Conservation (phyloP, 306 rosid genomes). For the Casuarina glauca region DNA sequence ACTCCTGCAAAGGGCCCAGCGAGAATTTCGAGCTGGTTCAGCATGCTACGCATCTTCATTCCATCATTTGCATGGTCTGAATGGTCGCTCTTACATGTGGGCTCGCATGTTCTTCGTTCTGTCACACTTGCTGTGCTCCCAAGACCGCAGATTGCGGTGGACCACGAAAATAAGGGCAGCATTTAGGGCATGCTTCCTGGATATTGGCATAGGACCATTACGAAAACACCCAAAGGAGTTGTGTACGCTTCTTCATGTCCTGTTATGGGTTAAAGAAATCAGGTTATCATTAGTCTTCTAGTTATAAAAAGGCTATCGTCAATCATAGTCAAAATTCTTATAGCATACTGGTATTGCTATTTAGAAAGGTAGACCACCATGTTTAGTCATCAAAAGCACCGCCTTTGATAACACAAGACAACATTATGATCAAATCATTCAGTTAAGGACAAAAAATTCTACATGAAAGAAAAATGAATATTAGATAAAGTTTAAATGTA, state of each 20-base stretch:
- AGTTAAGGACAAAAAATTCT: background rate
- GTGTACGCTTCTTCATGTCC: too few species aligned
- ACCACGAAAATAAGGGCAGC: conserved; percentile 9
- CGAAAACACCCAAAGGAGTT: background rate
- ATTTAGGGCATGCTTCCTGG: background rate
- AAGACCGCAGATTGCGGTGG: conserved; percentile 23
- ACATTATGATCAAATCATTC: too few species aligned
- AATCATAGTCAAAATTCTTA: too few species aligned
- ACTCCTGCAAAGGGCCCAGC: conserved; percentile 14
- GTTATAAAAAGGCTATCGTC: too few species aligned
- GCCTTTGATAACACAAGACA: too few species aligned
- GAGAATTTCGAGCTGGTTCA: conserved; percentile 19
- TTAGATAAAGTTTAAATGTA: too few species aligned
- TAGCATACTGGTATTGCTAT: background rate
- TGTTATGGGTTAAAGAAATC: background rate
- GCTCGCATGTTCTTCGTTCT: conserved; percentile 25
- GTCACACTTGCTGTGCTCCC: conserved; percentile 26
- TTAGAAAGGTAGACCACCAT: too few species aligned
- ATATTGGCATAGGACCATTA: background rate
- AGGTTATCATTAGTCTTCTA: background rate
- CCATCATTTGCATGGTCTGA: conserved; percentile 1
- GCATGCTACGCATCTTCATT: conserved; percentile 23
- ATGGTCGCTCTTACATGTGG: conserved; percentile 31
- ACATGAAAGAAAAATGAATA: too few species aligned
- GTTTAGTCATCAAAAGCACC: background rate